These are phyloP conservation scores for Rhizophagus sp. DNA, from an alignment of 192 early-diverging fungal genomes.

Conservation along the genomic window DNA sequence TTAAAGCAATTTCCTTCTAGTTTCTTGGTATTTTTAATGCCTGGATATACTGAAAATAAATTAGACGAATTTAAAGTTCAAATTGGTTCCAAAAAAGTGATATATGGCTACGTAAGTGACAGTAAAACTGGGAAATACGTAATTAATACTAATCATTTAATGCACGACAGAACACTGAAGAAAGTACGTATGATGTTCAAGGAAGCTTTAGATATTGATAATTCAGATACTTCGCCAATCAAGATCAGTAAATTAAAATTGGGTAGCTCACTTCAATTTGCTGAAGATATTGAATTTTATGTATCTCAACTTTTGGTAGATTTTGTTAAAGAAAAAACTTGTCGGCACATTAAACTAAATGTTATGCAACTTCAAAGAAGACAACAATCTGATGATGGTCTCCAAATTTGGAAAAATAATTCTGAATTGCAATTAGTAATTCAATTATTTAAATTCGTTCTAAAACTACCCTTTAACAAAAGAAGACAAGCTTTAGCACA, in stretches of 20 bases:
- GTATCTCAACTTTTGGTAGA: conserved; percentile 14
- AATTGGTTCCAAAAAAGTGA: neutral
- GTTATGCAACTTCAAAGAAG: conserved; percentile 30
- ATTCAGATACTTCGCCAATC: neutral
- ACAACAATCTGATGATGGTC: neutral
- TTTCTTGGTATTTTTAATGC: conserved; percentile 30
- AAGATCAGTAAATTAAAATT: neutral
- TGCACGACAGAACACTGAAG: conserved; percentile 13
- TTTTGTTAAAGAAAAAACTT: conserved; percentile 24
- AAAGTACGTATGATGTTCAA: conserved; percentile 27
- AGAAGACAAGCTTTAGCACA: conserved; percentile 21
- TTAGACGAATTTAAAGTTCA: neutral
- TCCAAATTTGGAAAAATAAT: conserved; percentile 24
- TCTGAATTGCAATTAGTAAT: conserved; percentile 9
- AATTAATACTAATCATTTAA: conserved; percentile 11
- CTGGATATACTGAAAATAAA: conserved; percentile 4
- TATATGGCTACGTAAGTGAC: neutral
- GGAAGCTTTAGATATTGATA: conserved; percentile 7
- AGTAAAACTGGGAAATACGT: too few relatives aligned
- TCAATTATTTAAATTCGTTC: neutral
- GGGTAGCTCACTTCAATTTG: neutral
- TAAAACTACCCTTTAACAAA: conserved; percentile 8
- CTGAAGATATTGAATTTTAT: conserved; percentile 2
- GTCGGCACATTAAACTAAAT: conserved; percentile 3
- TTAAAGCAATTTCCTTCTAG: conserved; percentile 23